Conservation (phyloP, 2,329 filamentous ascomycete genomes). For the Ophioceras dolichostomum region DNA sequence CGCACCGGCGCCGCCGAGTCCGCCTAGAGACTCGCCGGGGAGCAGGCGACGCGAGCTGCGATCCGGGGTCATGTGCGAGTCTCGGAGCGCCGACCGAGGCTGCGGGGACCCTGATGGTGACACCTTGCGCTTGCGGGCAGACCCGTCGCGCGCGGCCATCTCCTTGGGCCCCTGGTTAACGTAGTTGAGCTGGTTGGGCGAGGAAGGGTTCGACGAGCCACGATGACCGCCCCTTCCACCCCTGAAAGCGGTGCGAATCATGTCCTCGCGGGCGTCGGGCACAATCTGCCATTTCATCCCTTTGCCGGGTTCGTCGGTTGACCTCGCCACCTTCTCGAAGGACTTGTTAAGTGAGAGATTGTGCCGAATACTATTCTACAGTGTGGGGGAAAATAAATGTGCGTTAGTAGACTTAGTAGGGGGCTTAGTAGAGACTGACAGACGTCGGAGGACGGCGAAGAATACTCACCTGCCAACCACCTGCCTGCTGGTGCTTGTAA, state of each 20-base stretch:
- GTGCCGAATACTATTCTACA: slow-evolving; percentile 86
- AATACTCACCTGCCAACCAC: slow-evolving; percentile 75
- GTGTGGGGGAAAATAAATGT: too few relatives aligned
- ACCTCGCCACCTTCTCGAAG: slow-evolving; percentile 85
- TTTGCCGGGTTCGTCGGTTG: slow-evolving; percentile 91
- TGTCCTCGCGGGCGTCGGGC: slow-evolving; percentile 72
- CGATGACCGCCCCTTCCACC: slow-evolving; percentile 51
- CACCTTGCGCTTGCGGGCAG: slow-evolving; percentile 44
- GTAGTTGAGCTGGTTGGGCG: slow-evolving; percentile 47
- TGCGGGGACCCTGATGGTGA: slow-evolving; percentile 43
- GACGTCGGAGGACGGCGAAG: too few relatives aligned
- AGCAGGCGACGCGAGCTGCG: slow-evolving; percentile 30
- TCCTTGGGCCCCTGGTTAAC: slow-evolving; percentile 47
- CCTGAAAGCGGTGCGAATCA: slow-evolving; percentile 59
- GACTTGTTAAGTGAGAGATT: slow-evolving; percentile 91
- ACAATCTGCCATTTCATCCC: slow-evolving; percentile 99
- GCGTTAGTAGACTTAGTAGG: too few relatives aligned
- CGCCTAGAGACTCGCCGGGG: slow-evolving; percentile 17
- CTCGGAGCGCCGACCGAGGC: slow-evolving; percentile 33
- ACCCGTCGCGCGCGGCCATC: slow-evolving; percentile 37
- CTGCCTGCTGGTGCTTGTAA: slow-evolving; percentile 64
- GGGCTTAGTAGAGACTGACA: too few relatives aligned
- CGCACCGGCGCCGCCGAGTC: slow-evolving; percentile 20
- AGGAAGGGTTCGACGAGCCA: slow-evolving; percentile 61
- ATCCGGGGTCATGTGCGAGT: slow-evolving; percentile 46